Evolutionary conservation across 2,329 filamentous ascomycete genomes (phyloP).

Genomic region (Colletotrichum ledebouriae): DNA sequence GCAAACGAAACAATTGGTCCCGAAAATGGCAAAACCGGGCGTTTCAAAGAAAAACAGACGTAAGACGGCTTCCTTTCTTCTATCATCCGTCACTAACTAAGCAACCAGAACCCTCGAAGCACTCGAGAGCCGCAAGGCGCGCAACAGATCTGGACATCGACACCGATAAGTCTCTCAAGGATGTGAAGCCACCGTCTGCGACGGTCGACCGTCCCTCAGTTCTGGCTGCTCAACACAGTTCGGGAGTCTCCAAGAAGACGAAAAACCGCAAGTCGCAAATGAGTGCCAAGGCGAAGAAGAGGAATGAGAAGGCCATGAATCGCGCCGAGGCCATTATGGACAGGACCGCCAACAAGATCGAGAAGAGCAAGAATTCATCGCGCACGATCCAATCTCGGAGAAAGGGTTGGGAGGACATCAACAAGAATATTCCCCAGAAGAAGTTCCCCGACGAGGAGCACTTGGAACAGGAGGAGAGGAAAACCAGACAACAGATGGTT

Average conservation of each 20-base stretch:
- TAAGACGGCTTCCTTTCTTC: slow-evolving; percentile 1
- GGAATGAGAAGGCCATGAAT: slow-evolving; percentile 70
- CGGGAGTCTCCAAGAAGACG: slow-evolving; percentile 77
- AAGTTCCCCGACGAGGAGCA: slow-evolving; percentile 45
- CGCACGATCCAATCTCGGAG: slow-evolving; percentile 62
- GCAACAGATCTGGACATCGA: slow-evolving; percentile 78
- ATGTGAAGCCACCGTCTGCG: slow-evolving; percentile 64
- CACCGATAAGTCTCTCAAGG: slow-evolving; percentile 78
- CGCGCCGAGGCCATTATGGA: slow-evolving; percentile 72
- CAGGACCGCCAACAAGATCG: slow-evolving; percentile 68
- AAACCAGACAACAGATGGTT: slow-evolving; percentile 42
- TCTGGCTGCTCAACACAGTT: slow-evolving; percentile 74
- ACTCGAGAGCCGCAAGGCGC: slow-evolving; percentile 81
- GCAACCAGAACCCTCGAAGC: slow-evolving; percentile 69
- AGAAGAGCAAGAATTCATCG: slow-evolving; percentile 66
- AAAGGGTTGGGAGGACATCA: slow-evolving; percentile 72
- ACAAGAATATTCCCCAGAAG: slow-evolving; percentile 51
- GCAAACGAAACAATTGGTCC: slow-evolving; percentile 22
- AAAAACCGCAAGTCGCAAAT: slow-evolving; percentile 69
- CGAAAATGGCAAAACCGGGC: slow-evolving; percentile 43
- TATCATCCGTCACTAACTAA: slow-evolving; percentile 39
- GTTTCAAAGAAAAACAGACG: slow-evolving; percentile 50
- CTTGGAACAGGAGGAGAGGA: slow-evolving; percentile 43
- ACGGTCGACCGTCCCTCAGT: slow-evolving; percentile 72
- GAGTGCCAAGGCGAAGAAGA: slow-evolving; percentile 67